Evolutionary conservation across 2,329 filamentous ascomycete species (phyloP), one percentile per base, ranked within the genome.

Genomic region (Volutella citrinella): DNA sequence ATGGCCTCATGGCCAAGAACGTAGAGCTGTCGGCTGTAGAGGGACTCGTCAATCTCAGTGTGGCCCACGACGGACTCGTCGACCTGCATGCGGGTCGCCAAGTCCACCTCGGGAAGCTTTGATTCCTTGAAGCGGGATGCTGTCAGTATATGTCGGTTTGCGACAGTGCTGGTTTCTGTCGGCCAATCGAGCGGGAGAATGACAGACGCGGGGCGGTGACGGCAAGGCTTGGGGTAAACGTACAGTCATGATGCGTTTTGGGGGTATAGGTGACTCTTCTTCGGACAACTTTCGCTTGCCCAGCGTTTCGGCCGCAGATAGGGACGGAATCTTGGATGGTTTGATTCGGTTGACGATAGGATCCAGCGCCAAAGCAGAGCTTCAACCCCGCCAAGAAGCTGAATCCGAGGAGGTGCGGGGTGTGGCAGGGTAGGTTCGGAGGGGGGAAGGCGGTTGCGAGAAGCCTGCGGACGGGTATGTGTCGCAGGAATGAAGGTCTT

Each of bases 1-100:
- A 98, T 98, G 48, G 93, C 93, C 64, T 83, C 80, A 54, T 84
- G 80, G 45, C 80, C 80, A 32, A 83, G 63, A 41, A 84, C 81
- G 57, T 84, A 84, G 51, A 85, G 80, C 66, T 85, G 81, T 58
- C 81, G 75, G 59, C 80, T 84, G 70, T 85, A 85, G 51, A 85
- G 78, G 36, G 80, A 81, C 60, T 85, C 81, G 52, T 85, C 81
- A 68, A 85, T 85, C 45, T 82, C 79, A 57, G 58, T 68, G 39
- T 64, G 64, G 47, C 70, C 74, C 23, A 71, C 60, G 35, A 71
- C 69, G 21, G 77, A 74, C 45, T 78, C 70, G 62, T 82, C 79
- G 49, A 82, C 76, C 66, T 82, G 77, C 70, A 82, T 78, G 47
- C 74, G 67, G 52, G 76, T 81, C 52, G 76, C 75, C 48, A 80